These are phyloP conservation scores for Pseudopyrenochaeta lycopersici DNA, from an alignment of 2,329 filamentous ascomycete genomes.

Conservation along the genomic window DNA sequence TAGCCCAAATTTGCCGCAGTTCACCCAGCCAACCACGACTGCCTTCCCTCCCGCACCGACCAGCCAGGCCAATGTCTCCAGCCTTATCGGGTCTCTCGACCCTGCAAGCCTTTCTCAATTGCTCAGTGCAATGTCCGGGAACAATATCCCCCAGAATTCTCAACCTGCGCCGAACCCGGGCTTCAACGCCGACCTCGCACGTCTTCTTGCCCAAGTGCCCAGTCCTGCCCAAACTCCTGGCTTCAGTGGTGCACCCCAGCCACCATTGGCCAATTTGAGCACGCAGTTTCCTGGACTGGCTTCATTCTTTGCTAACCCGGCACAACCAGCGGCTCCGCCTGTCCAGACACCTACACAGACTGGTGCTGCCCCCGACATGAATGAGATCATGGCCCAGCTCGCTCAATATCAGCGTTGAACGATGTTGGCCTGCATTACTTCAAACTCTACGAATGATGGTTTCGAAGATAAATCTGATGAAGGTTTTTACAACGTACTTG, in stretches of 20 bases:
- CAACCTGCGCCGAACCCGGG: constrained; percentile 45
- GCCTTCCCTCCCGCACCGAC: constrained; percentile 45
- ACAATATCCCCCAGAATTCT: constrained; percentile 48
- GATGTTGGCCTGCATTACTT: background rate
- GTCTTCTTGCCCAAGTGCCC: constrained; percentile 47
- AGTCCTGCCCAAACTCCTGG: constrained; percentile 35
- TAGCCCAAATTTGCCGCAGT: constrained; percentile 34
- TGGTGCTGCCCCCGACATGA: constrained; percentile 59
- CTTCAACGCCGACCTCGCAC: constrained; percentile 49
- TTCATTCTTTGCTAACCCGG: constrained; percentile 36
- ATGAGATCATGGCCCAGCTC: constrained; percentile 79
- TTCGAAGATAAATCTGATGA: background rate
- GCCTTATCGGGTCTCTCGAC: constrained; percentile 73
- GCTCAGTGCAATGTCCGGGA: constrained; percentile 65
- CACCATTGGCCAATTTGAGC: constrained; percentile 37
- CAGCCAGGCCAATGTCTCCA: constrained; percentile 63
- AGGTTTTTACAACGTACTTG: constrained; percentile 1
- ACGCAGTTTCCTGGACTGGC: constrained; percentile 43
- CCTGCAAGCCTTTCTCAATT: constrained; percentile 75
- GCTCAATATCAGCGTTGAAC: constrained; percentile 67
- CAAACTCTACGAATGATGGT: background rate
- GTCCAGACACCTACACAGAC: constrained; percentile 39
- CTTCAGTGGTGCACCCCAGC: constrained; percentile 27
- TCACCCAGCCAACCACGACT: constrained; percentile 47
- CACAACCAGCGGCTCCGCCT: constrained; percentile 35